These are phyloP conservation scores for Penicillium soppii DNA, from an alignment of 495 filamentous ascomycete genomes.

Conservation along the genomic window DNA sequence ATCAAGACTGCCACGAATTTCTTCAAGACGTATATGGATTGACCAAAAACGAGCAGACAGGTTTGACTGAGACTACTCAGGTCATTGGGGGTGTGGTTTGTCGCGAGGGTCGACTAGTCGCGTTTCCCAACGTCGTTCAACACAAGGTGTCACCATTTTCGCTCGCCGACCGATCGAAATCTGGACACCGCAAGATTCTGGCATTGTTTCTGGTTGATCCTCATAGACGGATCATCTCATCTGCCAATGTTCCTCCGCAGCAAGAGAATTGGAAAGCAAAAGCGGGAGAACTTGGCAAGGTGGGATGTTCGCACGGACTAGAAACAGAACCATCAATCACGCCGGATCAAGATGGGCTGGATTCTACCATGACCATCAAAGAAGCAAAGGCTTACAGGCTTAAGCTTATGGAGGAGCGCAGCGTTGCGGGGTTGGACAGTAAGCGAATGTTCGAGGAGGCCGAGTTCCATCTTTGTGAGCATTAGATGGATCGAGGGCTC, in stretches of 20 bases:
- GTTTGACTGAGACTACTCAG: constrained; percentile 25
- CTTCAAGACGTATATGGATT: constrained; percentile 31
- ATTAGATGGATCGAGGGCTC: constrained; percentile 19
- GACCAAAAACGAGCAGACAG: background rate
- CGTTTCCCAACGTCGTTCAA: constrained; percentile 42
- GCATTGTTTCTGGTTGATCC: constrained; percentile 61
- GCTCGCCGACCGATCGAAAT: constrained; percentile 46
- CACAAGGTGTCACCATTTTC: constrained; percentile 52
- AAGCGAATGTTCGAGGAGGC: constrained; percentile 19
- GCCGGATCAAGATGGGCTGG: constrained; percentile 16
- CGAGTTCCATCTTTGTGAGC: constrained; percentile 27
- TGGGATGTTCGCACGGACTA: too few relatives aligned
- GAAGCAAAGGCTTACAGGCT: constrained; percentile 45
- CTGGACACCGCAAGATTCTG: constrained; percentile 56
- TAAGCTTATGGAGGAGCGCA: constrained; percentile 50
- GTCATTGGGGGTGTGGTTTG: constrained; percentile 35
- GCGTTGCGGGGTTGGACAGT: constrained; percentile 2
- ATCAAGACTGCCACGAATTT: constrained; percentile 26
- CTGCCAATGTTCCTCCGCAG: constrained; percentile 58
- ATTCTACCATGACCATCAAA: constrained; percentile 37
- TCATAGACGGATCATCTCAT: constrained; percentile 45
- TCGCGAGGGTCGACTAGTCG: constrained; percentile 29
- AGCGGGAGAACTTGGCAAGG: background rate
- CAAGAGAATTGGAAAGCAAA: constrained; percentile 36
- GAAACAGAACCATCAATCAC: constrained; percentile 12